Percentiles rank a stretch among this genome's conserved stretches.
Evolutionary conservation across 164 flowering plant species (phyloP).

Genomic region (Dillenia turbinata): DNA sequence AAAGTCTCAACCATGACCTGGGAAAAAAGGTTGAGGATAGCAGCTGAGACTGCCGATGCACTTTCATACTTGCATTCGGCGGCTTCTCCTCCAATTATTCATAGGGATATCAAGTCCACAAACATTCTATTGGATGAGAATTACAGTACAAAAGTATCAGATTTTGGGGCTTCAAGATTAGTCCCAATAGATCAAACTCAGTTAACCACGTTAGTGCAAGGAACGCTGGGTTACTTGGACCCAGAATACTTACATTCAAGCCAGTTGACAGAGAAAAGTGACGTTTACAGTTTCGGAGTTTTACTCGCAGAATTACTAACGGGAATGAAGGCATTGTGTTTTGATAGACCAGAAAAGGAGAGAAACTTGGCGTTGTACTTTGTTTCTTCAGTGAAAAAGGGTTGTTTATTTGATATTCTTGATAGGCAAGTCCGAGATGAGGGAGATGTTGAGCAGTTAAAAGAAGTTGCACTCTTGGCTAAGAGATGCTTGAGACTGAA

Average conservation of each 20-base stretch:
- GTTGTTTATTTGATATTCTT: not conserved
- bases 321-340: not conserved
- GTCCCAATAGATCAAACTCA: not conserved
- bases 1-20: not conserved
- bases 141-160: not conserved
- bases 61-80: not conserved
- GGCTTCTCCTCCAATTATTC: not conserved
- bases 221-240: not conserved
- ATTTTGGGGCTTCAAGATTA: not conserved
- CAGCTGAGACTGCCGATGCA: not conserved
- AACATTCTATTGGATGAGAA: not conserved
- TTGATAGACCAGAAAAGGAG: not conserved
- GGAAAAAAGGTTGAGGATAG: not conserved
- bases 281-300: not conserved
- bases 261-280: no score
- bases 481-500: not conserved
- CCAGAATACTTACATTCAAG: not conserved
- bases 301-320: not conserved
- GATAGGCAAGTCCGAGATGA: not conserved
- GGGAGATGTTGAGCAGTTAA: not conserved
- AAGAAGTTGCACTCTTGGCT: not conserved
- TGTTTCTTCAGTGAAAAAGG: not conserved
- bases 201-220: not conserved
- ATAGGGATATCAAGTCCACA: no score
- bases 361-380: not conserved